Evolutionary conservation across 1,284 basidiomycete genomes (phyloP).

Genomic region (Boletellus dicymbophilus): DNA sequence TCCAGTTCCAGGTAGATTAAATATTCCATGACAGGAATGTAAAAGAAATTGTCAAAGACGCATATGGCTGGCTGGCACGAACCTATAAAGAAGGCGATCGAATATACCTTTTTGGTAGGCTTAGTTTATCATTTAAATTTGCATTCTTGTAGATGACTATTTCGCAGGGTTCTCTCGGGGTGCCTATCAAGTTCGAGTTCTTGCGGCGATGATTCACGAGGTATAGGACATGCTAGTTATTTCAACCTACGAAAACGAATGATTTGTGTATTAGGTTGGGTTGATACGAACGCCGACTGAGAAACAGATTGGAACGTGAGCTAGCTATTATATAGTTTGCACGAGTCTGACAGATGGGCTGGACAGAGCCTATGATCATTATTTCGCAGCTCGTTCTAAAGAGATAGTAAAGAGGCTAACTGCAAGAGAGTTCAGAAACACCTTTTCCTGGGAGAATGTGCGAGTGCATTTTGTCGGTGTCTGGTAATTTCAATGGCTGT

Average conservation of each 20-base stretch:
- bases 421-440: constrained; percentile 27
- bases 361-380: constrained; percentile 38
- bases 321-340: background rate
- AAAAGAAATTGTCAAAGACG: constrained; percentile 27
- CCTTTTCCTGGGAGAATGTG: constrained; percentile 30
- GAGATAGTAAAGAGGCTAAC: constrained; percentile 1
- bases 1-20: no score
- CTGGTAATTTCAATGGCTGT: constrained; percentile 26
- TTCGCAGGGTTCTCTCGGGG: constrained; percentile 45
- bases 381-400: constrained; percentile 14
- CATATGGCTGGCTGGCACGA: constrained; percentile 42
- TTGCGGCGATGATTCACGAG: constrained; percentile 40
- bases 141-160: background rate
- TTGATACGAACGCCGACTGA: constrained; percentile 9
- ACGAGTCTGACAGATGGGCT: no score
- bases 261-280: constrained; percentile 8
- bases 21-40: background rate
- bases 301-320: constrained; percentile 14
- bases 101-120: constrained; percentile 43
- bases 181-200: constrained; percentile 41
- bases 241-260: background rate
- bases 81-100: constrained; percentile 38
- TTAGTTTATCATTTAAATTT: background rate
- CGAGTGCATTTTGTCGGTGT: constrained; percentile 38
- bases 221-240: no score